These are phyloP conservation scores for Podospora pseudopauciseta DNA, from an alignment of 495 filamentous ascomycete genomes.

Conservation along the genomic window DNA sequence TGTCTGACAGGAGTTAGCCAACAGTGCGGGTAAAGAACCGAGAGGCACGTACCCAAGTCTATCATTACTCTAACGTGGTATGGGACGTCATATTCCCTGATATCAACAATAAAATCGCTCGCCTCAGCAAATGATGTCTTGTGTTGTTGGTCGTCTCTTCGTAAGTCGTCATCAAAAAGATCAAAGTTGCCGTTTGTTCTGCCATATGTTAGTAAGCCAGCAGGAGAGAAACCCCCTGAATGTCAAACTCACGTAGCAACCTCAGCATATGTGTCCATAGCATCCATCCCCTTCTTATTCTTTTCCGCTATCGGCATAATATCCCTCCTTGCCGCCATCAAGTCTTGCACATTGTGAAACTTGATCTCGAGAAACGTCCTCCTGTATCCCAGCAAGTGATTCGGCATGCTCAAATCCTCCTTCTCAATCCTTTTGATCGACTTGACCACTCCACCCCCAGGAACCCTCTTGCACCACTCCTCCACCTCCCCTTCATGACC, in stretches of 20 bases:
- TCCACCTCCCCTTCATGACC: slow-evolving; percentile 90
- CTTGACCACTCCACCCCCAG: slow-evolving; percentile 82
- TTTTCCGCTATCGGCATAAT: slow-evolving; percentile 92
- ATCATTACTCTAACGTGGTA: slow-evolving; percentile 99
- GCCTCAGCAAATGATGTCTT: slow-evolving; percentile 76
- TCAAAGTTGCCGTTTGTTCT: slow-evolving; percentile 88
- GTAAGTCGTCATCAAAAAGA: slow-evolving; percentile 91
- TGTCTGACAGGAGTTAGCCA: slow-evolving; percentile 55
- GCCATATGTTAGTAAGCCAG: slow-evolving; percentile 25
- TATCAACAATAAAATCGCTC: slow-evolving; percentile 97
- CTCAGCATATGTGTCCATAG: slow-evolving; percentile 98
- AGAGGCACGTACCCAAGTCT: slow-evolving; percentile 65
- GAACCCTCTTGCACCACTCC: slow-evolving; percentile 82
- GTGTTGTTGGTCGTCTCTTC: slow-evolving; percentile 78
- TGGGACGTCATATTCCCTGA: slow-evolving; percentile 97
- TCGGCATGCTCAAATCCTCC: slow-evolving; percentile 93
- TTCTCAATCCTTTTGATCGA: slow-evolving; percentile 73
- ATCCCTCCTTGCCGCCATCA: slow-evolving; percentile 75
- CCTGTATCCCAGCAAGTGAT: slow-evolving; percentile 89
- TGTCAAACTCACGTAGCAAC: slow-evolving; percentile 67
- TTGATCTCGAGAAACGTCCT: slow-evolving; percentile 78
- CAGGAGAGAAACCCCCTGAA: not conserved
- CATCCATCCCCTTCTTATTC: slow-evolving; percentile 89
- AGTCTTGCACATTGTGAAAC: slow-evolving; percentile 82
- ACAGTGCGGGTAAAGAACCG: not conserved